Percentiles rank a stretch among this genome's conserved stretches.
Evolutionary conservation across 805 yeast species (phyloP).

Genomic region (Candida chilensis): DNA sequence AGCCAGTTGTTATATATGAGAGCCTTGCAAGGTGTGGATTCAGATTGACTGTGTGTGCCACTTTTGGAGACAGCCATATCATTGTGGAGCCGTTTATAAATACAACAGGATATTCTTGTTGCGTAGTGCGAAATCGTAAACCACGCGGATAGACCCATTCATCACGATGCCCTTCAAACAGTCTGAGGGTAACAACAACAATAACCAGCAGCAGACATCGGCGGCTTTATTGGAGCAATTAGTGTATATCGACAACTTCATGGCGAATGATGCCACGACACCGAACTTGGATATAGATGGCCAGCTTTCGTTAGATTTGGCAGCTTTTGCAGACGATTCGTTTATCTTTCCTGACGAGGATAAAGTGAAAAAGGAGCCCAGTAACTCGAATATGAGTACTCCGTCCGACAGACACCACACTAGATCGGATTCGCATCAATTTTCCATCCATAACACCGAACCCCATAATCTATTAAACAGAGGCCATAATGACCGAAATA

Average conservation of each 20-base stretch:
- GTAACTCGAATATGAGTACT: too few species aligned
- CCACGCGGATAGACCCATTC: too few species aligned
- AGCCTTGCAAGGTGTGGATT: too few species aligned
- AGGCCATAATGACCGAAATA: slow-evolving; percentile 3
- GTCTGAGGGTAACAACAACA: slow-evolving; percentile 1
- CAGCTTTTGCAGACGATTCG: slow-evolving; percentile 77
- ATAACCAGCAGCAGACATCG: slow-evolving; percentile 10
- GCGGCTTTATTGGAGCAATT: slow-evolving; percentile 60
- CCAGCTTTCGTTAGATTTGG: slow-evolving; percentile 45
- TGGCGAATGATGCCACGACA: slow-evolving; percentile 38
- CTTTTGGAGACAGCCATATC: too few species aligned
- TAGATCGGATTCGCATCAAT: too few species aligned
- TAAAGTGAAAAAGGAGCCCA: slow-evolving; percentile 40
- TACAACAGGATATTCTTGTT: too few species aligned
- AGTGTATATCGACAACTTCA: slow-evolving; percentile 71
- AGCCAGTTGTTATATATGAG: too few species aligned
- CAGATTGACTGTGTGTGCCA: too few species aligned
- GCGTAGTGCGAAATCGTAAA: too few species aligned
- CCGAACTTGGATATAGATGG: slow-evolving; percentile 30
- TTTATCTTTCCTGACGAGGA: slow-evolving; percentile 80
- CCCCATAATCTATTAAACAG: slow-evolving; percentile 1
- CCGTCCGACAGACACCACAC: too few species aligned
- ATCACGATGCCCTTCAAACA: too few species aligned
- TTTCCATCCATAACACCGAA: slow-evolving; percentile 3
- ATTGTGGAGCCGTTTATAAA: too few species aligned